Base-by-base conservation (phyloP, 1,284 basidiomycete genomes). In the Volvariella surrecta region DNA sequence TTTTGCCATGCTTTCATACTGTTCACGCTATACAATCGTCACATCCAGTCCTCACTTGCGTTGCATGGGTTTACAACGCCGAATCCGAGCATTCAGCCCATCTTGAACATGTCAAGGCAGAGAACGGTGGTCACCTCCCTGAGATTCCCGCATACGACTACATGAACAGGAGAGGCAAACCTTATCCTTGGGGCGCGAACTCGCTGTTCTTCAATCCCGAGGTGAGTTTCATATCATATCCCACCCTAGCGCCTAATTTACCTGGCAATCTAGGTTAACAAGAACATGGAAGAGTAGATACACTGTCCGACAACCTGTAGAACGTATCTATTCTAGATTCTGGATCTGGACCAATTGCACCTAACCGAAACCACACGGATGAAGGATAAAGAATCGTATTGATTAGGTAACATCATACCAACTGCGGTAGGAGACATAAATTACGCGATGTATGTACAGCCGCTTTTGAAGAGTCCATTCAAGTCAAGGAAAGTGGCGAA, bases 111-210 rank as follows among this genome's bases (percentile, higher is more conserved):
- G 58, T 85, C 60, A 80, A 74, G 57, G 69, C 75, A 37, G 85
- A 87, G 66, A 80, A 91, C 61, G 79, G 72, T 43, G 89, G 88
- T 42, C 68, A 76, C 47, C 69, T 86, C 40, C 87, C 87, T 39
- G 74, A 83, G 52, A 62, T 72, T 20, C 84, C 89, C 43, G 66
- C 66, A 20, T 92, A 82, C 59, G 74, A 85, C 39, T 87, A 84
- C 68, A 58, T 91, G 60, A 89, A 89, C 70, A 76, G 70, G 55
- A 71, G 88, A 49, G 59, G 59, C 50, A 84, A 86, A 67, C 82
- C 84, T 30, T 90, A 74, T 72, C 86, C 88, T 8, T 90, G 88
- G 87, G 88, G 88, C 32, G 61, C 54, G 55, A 89, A 90, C 73
- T 73, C 74, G 17, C 70, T 90, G 11, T 91, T 91, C 74, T 91